phyloP scores from a whole-genome alignment of 305 asterid genomes.

The Fraxinus dipetala region DNA sequence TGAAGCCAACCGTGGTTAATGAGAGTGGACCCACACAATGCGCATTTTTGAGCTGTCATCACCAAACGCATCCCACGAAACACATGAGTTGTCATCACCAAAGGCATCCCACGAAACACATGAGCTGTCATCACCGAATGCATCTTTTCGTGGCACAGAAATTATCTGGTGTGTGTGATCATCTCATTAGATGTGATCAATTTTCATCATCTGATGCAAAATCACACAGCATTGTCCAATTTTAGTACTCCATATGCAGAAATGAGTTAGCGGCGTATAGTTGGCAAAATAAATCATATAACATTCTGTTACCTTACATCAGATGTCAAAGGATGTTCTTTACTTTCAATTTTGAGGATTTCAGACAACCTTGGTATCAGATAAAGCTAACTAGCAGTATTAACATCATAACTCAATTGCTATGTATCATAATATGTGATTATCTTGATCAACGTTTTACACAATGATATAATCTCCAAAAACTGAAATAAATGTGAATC shows the following conservation, averaged over 20 bases:
- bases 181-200: neutral
- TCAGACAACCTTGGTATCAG: neutral
- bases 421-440: neutral
- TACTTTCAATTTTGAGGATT: neutral
- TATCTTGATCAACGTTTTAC: neutral
- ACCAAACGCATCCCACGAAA: neutral
- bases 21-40: neutral
- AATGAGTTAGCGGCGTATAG: neutral
- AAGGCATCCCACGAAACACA: neutral
- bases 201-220: neutral
- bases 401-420: neutral
- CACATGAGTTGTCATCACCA: neutral
- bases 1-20: neutral
- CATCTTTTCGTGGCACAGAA: neutral
- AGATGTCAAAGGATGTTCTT: neutral
- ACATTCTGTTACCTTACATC: neutral
- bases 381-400: neutral
- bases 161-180: neutral
- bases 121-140: neutral
- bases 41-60: neutral
- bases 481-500: neutral
- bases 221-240: neutral
- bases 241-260: neutral
- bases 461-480: neutral
- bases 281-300: neutral